Evolutionary conservation across 257 asterid genomes (phyloP).

Genomic region (Catharanthus roseus): DNA sequence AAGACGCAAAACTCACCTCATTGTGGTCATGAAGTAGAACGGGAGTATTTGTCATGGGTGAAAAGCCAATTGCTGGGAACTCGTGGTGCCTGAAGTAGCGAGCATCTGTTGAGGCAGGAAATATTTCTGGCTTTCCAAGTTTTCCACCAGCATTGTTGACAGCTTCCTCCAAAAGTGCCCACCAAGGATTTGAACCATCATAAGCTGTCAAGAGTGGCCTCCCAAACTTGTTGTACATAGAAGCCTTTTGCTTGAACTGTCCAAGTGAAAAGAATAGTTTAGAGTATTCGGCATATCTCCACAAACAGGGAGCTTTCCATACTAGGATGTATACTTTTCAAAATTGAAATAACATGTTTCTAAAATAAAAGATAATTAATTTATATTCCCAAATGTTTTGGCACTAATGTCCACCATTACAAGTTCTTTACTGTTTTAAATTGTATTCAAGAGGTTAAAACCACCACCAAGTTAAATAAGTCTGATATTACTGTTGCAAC

Average conservation of each 20-base stretch:
- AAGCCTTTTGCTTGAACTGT: constrained; percentile 68
- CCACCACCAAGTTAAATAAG: background rate
- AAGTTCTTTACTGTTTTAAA: background rate
- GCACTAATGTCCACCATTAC: background rate
- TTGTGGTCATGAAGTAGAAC: constrained; percentile 94
- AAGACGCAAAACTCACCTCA: constrained; percentile 49
- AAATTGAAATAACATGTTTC: background rate
- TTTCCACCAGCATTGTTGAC: constrained; percentile 56
- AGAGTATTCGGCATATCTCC: constrained; percentile 20
- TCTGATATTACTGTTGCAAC: background rate
- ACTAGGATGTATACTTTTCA: background rate
- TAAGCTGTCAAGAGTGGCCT: constrained; percentile 56
- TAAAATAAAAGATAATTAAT: background rate
- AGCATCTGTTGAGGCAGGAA: constrained; percentile 94
- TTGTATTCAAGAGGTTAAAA: background rate
- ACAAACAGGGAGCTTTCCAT: constrained; percentile 5
- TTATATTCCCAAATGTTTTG: background rate
- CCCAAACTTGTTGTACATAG: constrained; percentile 52
- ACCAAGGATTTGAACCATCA: constrained; percentile 88
- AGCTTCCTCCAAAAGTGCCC: constrained; percentile 69
- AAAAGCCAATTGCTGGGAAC: constrained; percentile 88
- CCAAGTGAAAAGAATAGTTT: constrained; percentile 32
- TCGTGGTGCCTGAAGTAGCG: constrained; percentile 72
- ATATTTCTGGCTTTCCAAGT: constrained; percentile 75
- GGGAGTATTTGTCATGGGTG: constrained; percentile 98